Conservation (phyloP, 2,329 filamentous ascomycete species). For the Sporothrix schenckii region DNA sequence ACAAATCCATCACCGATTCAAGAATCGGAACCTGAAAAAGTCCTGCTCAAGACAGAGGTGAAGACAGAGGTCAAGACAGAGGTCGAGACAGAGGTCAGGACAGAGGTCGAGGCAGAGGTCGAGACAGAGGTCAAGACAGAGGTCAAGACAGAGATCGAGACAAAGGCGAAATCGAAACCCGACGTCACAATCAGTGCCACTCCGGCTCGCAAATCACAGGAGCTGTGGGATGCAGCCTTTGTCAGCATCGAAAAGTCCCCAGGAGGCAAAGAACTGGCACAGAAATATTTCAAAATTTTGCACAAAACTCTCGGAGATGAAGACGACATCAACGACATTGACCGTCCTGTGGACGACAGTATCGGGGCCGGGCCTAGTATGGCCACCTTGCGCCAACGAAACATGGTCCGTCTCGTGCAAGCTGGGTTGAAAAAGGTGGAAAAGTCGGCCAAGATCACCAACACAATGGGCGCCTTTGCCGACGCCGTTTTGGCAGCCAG, state of each 20-base stretch:
- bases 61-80: too few species aligned
- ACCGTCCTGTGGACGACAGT: neutral
- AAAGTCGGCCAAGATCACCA: conserved; percentile 38
- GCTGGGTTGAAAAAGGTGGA: conserved; percentile 40
- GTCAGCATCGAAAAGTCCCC: conserved; percentile 12
- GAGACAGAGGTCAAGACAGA: too few species aligned
- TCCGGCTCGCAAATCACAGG: neutral
- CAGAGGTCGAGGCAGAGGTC: too few species aligned
- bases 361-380: neutral
- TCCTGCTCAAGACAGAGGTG: neutral
- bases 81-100: too few species aligned
- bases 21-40: neutral
- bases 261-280: conserved; percentile 2
- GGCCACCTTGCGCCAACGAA: conserved; percentile 23
- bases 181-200: neutral
- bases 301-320: neutral
- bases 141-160: too few species aligned
- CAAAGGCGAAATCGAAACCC: neutral
- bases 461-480: conserved; percentile 38
- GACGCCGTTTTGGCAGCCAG: conserved; percentile 38
- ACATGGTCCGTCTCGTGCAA: conserved; percentile 43
- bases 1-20: neutral
- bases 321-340: neutral
- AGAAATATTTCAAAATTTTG: conserved; percentile 10
- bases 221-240: conserved; percentile 23